These are phyloP conservation scores for Aplosporella prunicola DNA, from an alignment of 2,329 filamentous ascomycete genomes.

Conservation along the genomic window DNA sequence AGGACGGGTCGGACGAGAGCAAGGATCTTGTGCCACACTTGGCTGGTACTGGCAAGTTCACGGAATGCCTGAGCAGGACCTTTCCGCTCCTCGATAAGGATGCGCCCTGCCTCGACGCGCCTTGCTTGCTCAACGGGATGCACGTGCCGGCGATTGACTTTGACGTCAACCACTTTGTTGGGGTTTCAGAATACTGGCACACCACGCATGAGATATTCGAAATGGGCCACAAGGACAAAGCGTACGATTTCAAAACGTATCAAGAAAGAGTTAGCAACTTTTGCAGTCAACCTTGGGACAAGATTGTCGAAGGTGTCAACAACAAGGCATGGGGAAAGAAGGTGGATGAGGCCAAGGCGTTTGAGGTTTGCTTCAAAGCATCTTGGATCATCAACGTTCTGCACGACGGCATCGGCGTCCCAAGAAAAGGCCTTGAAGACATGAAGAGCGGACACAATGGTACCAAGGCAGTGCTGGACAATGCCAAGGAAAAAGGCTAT, in stretches of 20 bases:
- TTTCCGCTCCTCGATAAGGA: conserved; percentile 87
- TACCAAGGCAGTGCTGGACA: conserved; percentile 59
- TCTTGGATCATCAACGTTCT: conserved; percentile 96
- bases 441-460: conserved; percentile 52
- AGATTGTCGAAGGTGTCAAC: conserved; percentile 59
- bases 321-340: conserved; percentile 65
- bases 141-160: conserved; percentile 96
- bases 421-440: conserved; percentile 69
- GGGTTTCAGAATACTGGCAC: conserved; percentile 98
- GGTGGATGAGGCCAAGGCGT: conserved; percentile 61
- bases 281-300: conserved; percentile 72
- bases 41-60: conserved; percentile 76
- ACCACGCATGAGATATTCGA: conserved; percentile 92
- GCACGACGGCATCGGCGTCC: conserved; percentile 91
- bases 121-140: conserved; percentile 82
- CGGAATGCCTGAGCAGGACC: conserved; percentile 72
- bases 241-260: conserved; percentile 85
- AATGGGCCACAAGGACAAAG: conserved; percentile 62
- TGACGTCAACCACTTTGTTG: conserved; percentile 92
- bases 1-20: conserved; percentile 35
- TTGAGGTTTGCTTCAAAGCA: conserved; percentile 93
- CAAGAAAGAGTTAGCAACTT: conserved; percentile 77
- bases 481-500: conserved; percentile 64
- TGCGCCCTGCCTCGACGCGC: conserved; percentile 67
- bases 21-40: conserved; percentile 44